Base-by-base conservation (phyloP, 108 stramenopile genomes). In the Asterionellopsis glacialis region DNA sequence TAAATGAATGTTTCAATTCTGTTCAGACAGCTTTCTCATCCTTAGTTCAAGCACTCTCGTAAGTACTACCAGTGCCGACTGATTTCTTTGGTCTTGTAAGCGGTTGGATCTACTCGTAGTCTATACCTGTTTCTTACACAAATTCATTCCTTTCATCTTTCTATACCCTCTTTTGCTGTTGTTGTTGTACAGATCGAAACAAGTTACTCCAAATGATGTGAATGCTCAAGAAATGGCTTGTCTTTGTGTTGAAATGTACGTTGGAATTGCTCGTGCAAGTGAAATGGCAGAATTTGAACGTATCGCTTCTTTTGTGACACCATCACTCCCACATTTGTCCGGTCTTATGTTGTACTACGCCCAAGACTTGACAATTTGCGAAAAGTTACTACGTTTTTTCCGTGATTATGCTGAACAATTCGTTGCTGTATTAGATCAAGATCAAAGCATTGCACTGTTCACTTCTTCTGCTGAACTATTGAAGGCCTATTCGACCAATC, bases 351-450 rank as follows among this genome's bases (percentile, higher is more conserved):
- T 66, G 11, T 79, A 65, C 41, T 88, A 82, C 66, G 88, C 80
- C 49, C 67, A 81, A 27, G 88, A 91, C 62, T 68, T 90, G 14
- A 64, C 87, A 42, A 87, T 94, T 59, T 87, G 85, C 41, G 85
- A 84, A 57, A 55, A 65, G 10, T 64, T 94, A 18, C 59, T 94
- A 42, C 72, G 59, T 25, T 66, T 89, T 3, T 91, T 94, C 66
- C 67, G 84, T 19, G 82, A 89, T 57, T 94, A 94, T 56, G 72
- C 93, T 1, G 90, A 91, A 56, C 84, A 81, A 45, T 91, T 80
- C 59, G 75, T 94, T 63, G 74, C 79, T 26, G 72, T 84, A 42
- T 45, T 94, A 41, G 75, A 82, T 49, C 65, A 74, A 18, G 77
- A 85, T 12, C 77, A 85, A 59, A 77, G 86, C 60, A 51, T 77